Evolutionary conservation across 1,139 yeast genomes (phyloP).

Genomic region (Geotrichum phurueaensis): DNA sequence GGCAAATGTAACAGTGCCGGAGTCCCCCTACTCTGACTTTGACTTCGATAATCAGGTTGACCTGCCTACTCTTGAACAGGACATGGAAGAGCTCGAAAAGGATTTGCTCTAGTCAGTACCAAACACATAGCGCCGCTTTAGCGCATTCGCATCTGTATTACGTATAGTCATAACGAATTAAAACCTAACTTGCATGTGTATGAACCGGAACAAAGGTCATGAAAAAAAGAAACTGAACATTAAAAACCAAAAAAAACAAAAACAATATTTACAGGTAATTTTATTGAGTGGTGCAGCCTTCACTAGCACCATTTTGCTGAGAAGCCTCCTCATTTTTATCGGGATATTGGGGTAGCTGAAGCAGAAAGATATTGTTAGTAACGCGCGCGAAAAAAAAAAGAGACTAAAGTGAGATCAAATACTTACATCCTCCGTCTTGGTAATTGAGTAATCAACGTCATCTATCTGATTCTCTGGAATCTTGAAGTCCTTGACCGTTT

Average conservation of each 20-base stretch:
- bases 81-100: slow-evolving; percentile 13
- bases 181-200: not conserved
- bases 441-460: slow-evolving; percentile 18
- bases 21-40: slow-evolving; percentile 5
- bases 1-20: not conserved
- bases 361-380: not conserved
- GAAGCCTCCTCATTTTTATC: slow-evolving; percentile 8
- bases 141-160: not conserved
- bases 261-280: slow-evolving; percentile 12
- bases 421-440: slow-evolving; percentile 11
- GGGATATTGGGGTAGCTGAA: slow-evolving; percentile 13
- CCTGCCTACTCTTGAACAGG: slow-evolving; percentile 6
- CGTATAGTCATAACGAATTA: not conserved
- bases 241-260: not conserved
- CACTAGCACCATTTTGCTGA: slow-evolving; percentile 7
- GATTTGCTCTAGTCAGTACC: not conserved
- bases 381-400: not conserved
- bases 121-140: not conserved
- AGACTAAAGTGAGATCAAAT: not conserved
- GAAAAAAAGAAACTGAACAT: not conserved
- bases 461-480: slow-evolving; percentile 18
- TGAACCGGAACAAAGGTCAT: not conserved
- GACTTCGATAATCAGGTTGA: slow-evolving; percentile 11
- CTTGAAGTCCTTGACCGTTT: slow-evolving; percentile 9
- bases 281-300: slow-evolving; percentile 17